Evolutionary conservation across 169 alveolate genomes (phyloP), one percentile per base, ranked within the genome.

Genomic region (Cyclospora cayetanensis): DNA sequence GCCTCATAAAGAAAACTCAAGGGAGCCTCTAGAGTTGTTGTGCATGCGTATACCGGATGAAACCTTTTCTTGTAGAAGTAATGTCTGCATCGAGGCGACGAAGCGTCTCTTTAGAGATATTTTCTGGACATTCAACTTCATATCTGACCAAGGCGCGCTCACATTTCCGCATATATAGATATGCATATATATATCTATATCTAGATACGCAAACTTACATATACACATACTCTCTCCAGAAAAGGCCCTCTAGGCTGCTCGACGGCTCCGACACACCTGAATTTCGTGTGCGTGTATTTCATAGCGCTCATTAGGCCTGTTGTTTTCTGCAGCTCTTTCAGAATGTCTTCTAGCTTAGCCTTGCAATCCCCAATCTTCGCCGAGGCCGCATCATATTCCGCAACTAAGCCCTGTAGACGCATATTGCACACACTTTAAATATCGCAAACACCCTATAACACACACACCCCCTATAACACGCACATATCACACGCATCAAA

Each of bases 31-130:
- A n/a, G 25, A 11, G 60, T 60, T 20, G 31, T 4, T 60, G 31
- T 31, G 9, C 72, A n/a, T 18, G 37, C 20, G 42, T 22, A 7
- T 41, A 91, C 94, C 94, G 42, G 18, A 79, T 34, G 50, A 35
- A 91, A 11, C 94, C 94, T 50, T 91, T 91, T 50, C 70, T 55
- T 18, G 94, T 39, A n/a, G 94, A 91, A 20, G 94, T 91, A 12
- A 80, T 46, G 34, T 91, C 94, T 11, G 74, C 52, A 2, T 82
- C 60, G 55, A 42, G 41, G 39, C 29, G 42, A 52, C 90, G 90
- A 46, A 91, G 80, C 25, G 43, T n/a, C 74, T 77, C 46, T 37
- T 46, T 55, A 22, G 86, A 27, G 34, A 77, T 42, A n/a, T 20
- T 60, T 27, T 91, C 94, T 27, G 94, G 91, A 27, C 76, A 34